These are phyloP conservation scores for Brachypodium distachyon DNA, from an alignment of 202 grass and related monocot species.

Conservation along the genomic window DNA sequence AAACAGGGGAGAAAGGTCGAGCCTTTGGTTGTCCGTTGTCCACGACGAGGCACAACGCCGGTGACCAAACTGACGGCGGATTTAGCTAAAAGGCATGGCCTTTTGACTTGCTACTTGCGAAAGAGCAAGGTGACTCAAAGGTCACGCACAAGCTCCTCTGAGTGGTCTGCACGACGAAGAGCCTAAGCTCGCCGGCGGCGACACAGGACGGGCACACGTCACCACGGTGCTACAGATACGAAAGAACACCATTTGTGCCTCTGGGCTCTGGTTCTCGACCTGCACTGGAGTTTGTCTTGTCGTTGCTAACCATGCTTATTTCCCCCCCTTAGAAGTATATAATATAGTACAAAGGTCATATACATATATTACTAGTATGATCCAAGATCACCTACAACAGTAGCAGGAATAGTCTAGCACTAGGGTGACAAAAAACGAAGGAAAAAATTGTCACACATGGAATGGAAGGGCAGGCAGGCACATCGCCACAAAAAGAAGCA, in stretches of 20 bases:
- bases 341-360: slow-evolving; percentile 25
- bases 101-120: too few relatives aligned
- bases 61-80: too few relatives aligned
- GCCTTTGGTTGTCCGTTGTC: too few relatives aligned
- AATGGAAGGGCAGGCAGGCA: slow-evolving; percentile 20
- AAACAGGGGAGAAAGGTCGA: too few relatives aligned
- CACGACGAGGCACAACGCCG: too few relatives aligned
- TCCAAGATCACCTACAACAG: slow-evolving; percentile 15
- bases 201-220: too few relatives aligned
- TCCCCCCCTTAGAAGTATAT: not conserved
- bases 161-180: too few relatives aligned
- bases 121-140: too few relatives aligned
- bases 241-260: not conserved
- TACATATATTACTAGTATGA: slow-evolving; percentile 3
- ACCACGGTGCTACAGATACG: too few relatives aligned
- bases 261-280: not conserved
- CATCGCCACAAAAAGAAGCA: slow-evolving; percentile 30
- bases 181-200: too few relatives aligned
- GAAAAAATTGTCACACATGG: slow-evolving; percentile 1
- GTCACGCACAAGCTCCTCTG: too few relatives aligned
- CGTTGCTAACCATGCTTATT: slow-evolving; percentile 16
- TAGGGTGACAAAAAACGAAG: slow-evolving; percentile 14
- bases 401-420: slow-evolving; percentile 19
- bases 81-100: too few relatives aligned
- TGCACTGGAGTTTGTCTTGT: not conserved